phyloP scores from a whole-genome alignment of 257 asterid genomes.

The Nicotiana otophora region DNA sequence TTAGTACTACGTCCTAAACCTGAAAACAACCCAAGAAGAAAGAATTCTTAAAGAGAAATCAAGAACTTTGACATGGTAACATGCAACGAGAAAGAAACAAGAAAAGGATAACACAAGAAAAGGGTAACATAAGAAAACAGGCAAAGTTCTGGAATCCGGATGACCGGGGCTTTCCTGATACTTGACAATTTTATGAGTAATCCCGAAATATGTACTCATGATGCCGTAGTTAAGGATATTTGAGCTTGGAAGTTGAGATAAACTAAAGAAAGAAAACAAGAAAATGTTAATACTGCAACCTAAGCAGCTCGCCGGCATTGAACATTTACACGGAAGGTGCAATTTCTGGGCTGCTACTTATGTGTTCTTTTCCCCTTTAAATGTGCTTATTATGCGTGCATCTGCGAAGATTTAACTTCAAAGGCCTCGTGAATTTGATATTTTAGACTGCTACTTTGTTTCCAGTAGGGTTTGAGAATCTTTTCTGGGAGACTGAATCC shows the following conservation, averaged over 20 bases:
- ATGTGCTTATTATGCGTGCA: neutral
- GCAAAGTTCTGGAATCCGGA: neutral
- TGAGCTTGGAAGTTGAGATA: neutral
- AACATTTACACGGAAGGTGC: neutral
- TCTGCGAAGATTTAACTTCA: neutral
- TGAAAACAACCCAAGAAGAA: conserved; percentile 59
- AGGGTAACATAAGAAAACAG: neutral
- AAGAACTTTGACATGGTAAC: neutral
- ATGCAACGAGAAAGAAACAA: neutral
- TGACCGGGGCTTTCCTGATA: neutral
- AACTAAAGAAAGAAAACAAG: neutral
- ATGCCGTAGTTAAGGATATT: neutral
- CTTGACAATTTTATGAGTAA: neutral
- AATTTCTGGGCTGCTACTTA: neutral
- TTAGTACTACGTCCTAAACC: conserved; percentile 16
- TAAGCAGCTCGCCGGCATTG: neutral
- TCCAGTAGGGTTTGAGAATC: neutral
- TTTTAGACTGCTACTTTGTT: neutral
- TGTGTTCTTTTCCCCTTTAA: neutral
- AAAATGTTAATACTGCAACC: neutral
- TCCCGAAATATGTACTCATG: neutral
- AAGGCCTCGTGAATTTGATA: neutral
- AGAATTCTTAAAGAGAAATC: conserved; percentile 5
- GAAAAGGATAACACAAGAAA: neutral
- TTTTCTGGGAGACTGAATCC: neutral